A percentile compares a stretch with the other conserved stretches of the same genome.
Evolutionary conservation across 768 basidiomycete genomes (phyloP).

Genomic region (Suillus variegatus): DNA sequence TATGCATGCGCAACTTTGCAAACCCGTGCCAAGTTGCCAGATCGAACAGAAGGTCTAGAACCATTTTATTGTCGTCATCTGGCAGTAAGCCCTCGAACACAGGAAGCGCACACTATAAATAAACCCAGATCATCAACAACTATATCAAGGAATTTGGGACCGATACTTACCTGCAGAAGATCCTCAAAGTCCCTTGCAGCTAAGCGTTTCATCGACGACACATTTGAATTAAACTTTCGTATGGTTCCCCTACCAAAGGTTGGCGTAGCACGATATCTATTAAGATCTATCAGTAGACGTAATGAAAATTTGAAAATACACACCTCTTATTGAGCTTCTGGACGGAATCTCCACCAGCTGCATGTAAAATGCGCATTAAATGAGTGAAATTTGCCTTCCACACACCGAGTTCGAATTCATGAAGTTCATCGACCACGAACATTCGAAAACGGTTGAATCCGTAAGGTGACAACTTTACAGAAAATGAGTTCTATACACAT

Average conservation of each 20-base stretch:
- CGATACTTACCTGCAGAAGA: neutral
- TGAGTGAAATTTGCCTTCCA: conserved; percentile 28
- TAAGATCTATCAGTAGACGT: neutral
- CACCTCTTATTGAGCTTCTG: neutral
- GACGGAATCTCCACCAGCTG: neutral
- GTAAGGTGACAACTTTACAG: neutral
- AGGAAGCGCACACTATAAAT: neutral
- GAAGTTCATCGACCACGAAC: conserved; percentile 37
- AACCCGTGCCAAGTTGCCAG: neutral
- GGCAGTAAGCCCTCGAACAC: neutral
- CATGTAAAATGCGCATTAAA: conserved; percentile 15
- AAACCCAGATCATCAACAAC: neutral
- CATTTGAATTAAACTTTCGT: neutral
- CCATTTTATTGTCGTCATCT: neutral
- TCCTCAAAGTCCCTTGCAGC: neutral
- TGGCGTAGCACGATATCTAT: neutral
- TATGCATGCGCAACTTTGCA: neutral
- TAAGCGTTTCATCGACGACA: neutral
- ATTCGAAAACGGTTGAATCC: conserved; percentile 28
- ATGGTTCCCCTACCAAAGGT: neutral
- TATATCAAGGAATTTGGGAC: neutral
- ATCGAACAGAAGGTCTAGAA: neutral
- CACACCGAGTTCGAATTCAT: conserved; percentile 39
- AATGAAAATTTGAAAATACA: neutral
- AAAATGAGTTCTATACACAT: neutral